Evolutionary conservation across 371 early-diverging fungal genomes (phyloP).

Genomic region (Mortierella sp.): DNA sequence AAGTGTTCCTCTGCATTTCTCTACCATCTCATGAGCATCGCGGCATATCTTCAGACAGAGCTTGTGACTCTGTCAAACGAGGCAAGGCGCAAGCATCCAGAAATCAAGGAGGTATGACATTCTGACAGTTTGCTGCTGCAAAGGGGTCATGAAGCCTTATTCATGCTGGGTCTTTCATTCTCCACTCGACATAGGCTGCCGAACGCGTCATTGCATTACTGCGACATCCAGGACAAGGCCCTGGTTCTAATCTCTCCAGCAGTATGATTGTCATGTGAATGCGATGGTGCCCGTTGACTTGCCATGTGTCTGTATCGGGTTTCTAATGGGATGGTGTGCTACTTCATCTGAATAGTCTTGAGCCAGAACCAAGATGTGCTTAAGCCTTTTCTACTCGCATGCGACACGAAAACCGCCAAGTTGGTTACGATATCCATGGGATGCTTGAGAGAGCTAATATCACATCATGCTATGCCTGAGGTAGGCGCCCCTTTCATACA

Average conservation of each 20-base stretch:
- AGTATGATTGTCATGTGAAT: constrained; percentile 44
- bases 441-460: constrained; percentile 88
- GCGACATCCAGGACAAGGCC: constrained; percentile 68
- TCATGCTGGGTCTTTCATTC: background rate
- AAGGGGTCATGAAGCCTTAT: background rate
- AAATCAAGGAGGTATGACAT: constrained; percentile 90
- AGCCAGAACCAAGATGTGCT: constrained; percentile 84
- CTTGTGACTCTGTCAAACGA: constrained; percentile 89
- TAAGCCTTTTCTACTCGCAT: constrained; percentile 90
- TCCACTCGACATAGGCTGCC: constrained; percentile 58
- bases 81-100: constrained; percentile 90
- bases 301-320: background rate
- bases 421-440: constrained; percentile 89
- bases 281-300: background rate
- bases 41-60: constrained; percentile 85
- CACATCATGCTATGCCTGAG: constrained; percentile 86
- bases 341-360: constrained; percentile 64
- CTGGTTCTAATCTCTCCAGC: constrained; percentile 63
- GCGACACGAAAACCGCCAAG: constrained; percentile 88
- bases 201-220: constrained; percentile 67
- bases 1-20: too few species aligned
- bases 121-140: background rate
- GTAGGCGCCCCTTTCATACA: constrained; percentile 51
- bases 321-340: background rate
- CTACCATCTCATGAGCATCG: constrained; percentile 39